Evolutionary conservation across 352 stramenopile species (phyloP), one percentile per base, ranked within the genome.

Genomic region (Pythium coloratum): DNA sequence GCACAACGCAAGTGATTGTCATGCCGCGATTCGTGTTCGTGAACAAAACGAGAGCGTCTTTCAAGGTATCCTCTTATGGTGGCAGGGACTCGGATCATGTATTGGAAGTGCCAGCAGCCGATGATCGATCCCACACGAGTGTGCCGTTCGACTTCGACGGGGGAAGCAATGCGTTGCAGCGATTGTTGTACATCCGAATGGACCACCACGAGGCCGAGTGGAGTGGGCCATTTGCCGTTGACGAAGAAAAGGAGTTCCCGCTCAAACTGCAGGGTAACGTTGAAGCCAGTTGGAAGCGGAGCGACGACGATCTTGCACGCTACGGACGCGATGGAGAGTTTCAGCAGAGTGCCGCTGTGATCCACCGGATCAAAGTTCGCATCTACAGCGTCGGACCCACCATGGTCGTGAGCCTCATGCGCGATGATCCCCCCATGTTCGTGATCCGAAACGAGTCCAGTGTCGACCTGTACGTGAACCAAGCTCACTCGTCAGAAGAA

Each of bases 191-290:
- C 59, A 75, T 95, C 58, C 77, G 84, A 36, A 91, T 95, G 84
- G 78, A 91, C 33, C 80, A 94, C 20, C 67, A 78, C 30, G 84
- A 78, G 44, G 82, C 83, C 0, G 81, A 90, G 59, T 96, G 88
- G 88, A 95, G 88, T 62, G 88, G 88, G 0, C 80, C 85, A 16
- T 95, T 96, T 70, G 75, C 77, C 9, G 75, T 95, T 1, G 78
- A 92, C 26, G 84, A 96, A 46, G 88, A 96, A 69, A 92, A 92
- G 34, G 88, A 96, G 60, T 96, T 95, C 58, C 82, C 86, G 10
- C 58, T 96, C 24, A 88, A 87, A 65, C 71, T 96, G 14, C 82
- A 82, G 33, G 86, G 88, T 4, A 73, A 76, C 2, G 83, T 92
- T 12, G 60, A 76, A 18, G 44, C 76, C 13, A 67, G 71, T 18